phyloP scores from a whole-genome alignment of 2,329 filamentous ascomycete species.

The Colletotrichum sp. region DNA sequence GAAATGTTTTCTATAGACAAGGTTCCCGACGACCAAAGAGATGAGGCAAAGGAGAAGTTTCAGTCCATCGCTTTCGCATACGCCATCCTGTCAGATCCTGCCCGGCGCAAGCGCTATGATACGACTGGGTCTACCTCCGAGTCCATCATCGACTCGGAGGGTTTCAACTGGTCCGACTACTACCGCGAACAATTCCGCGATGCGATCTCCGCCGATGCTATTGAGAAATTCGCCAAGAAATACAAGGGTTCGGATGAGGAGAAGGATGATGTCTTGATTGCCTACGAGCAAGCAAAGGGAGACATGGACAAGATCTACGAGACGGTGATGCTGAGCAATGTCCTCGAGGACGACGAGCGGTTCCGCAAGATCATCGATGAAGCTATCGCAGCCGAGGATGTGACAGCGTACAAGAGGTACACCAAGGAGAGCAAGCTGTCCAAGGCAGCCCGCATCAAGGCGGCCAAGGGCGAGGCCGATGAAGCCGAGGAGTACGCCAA shows the following conservation, averaged over 20 bases:
- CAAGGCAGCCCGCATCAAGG: conserved; percentile 61
- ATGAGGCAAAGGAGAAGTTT: conserved; percentile 79
- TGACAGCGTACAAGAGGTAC: conserved; percentile 72
- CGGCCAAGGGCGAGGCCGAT: conserved; percentile 68
- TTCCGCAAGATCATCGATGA: conserved; percentile 82
- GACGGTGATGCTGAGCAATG: conserved; percentile 84
- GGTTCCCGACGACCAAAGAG: conserved; percentile 69
- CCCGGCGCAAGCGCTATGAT: conserved; percentile 85
- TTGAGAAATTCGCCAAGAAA: conserved; percentile 74
- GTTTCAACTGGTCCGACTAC: conserved; percentile 90
- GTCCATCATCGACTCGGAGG: conserved; percentile 75
- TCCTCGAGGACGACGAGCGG: conserved; percentile 82
- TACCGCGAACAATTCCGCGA: conserved; percentile 85
- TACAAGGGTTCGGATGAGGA: conserved; percentile 93
- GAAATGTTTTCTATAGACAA: conserved; percentile 65
- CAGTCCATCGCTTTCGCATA: conserved; percentile 94
- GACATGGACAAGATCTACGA: conserved; percentile 81
- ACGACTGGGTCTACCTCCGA: conserved; percentile 88
- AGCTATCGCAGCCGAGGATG: conserved; percentile 74
- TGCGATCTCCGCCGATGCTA: conserved; percentile 74
- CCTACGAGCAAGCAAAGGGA: conserved; percentile 76
- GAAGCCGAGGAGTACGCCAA: conserved; percentile 79
- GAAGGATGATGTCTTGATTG: conserved; percentile 74
- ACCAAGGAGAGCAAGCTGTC: conserved; percentile 73
- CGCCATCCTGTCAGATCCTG: conserved; percentile 84